Base-by-base conservation (phyloP, 768 basidiomycete species). In the Suillus subaureus region DNA sequence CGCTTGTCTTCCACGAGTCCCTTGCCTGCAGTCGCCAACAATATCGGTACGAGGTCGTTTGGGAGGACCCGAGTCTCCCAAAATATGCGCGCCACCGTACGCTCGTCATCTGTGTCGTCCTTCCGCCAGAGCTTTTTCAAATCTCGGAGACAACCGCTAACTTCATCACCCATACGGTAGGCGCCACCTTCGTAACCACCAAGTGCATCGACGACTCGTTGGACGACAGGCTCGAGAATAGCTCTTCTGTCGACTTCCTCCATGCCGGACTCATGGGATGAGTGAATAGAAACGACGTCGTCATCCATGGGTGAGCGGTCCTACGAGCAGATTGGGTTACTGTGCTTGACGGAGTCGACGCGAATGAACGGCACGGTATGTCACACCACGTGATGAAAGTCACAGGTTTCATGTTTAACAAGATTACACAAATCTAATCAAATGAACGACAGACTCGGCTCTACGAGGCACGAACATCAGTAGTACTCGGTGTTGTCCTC, bases 21-120 rank as follows among this genome's bases (percentile, higher is more conserved):
- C 61, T 87, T 86, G 13, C 92, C 92, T 1, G 92, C 91, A 0
- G 93, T 95, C 66, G 85, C 85, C 58, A 93, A 82, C 15, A 99
- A 82, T 63, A 98, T 91, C 21, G 94, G 91, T 23, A 98, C 79
- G 60, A 99, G 82, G 77, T 98, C 97, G 68, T 94, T 96, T 9
- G 88, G 84, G 21, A 98, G 80, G 33, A 96, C 86, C 21, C 93
- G 88, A n/a, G 91, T 87, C 68, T 93, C 89, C 86, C 90, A 93
- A 75, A 98, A 92, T 65, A 98, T 91, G 51, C 96, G 89, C 4
- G 97, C 95, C 1, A 98, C 92, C 1, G 96, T 98, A 21, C 97
- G 87, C 74, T 96, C 96, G 74, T 99, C 97, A 77, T 99, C 97
- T 0, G 90, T 90, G 72, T 99, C 97, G 77, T 99, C 97, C 76